Base-by-base conservation (phyloP, 2,329 filamentous ascomycete species). In the Leptographium procerum region DNA sequence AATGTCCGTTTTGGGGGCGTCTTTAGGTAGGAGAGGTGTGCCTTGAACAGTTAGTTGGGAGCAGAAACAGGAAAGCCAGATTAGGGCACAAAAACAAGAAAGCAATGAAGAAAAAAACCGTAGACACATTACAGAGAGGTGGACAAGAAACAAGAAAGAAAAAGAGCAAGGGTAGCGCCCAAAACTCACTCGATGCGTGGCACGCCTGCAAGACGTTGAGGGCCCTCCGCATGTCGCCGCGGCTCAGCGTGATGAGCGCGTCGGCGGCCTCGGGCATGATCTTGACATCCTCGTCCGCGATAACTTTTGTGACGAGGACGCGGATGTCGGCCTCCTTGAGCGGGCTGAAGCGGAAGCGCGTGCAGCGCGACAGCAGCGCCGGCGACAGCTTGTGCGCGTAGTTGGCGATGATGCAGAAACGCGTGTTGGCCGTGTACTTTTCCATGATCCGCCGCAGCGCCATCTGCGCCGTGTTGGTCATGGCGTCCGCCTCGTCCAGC, bases 401-500 rank as follows among this genome's bases (percentile, higher is more conserved):
- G 74, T 99, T 99, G 66, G 94, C 94, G 66, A 99, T 97, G 69
- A 99, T 90, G 75, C 92, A 97, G 75, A 99, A 99, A 56, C 94
- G 81, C 2, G 94, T 96, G 75, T 99, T 99, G 61, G 89, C 89
- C 0, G 94, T 99, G 75, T 99, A 99, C 75, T 96, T 96, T 70
- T 99, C 94, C 94, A 99, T 99, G 69, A 99, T 97, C 53, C 94
- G 80, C 62, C 94, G 83, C 58, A 99, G 77, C 0, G 94, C 94
- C 92, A 99, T 99, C 73, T 99, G 94, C 7, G 94, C 94, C 0
- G 92, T 95, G 57, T 89, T 88, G n/a, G 94, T 99, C 94, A 99
- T 99, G 57, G 94, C 94, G 71, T 99, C 94, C n/a, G 94, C 94
- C 76, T 99, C 94, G 71, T 99, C 94, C 5, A 99, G 83, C 58